A percentile compares a stretch with the other conserved stretches of the same genome.
Conservation (phyloP, 805 yeast species). For the Saccharomycopsis oosterbeekiorum region DNA sequence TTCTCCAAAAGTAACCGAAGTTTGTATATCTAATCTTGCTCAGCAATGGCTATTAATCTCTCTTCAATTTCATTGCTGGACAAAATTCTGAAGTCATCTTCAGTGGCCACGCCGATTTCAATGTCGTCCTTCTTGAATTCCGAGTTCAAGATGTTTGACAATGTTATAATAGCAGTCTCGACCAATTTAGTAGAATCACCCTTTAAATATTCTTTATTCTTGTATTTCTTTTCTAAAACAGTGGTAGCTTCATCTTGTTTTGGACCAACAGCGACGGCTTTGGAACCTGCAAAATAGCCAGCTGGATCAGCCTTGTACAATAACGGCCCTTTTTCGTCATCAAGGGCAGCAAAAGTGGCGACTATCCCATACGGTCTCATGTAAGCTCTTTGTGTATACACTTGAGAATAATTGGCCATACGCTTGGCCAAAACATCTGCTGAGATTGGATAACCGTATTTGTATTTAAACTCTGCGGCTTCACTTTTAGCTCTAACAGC, state of each 20-base stretch:
- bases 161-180: slow-evolving; percentile 78
- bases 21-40: slow-evolving; percentile 56
- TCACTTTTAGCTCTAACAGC: slow-evolving; percentile 90
- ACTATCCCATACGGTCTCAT: slow-evolving; percentile 98
- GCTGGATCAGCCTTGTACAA: slow-evolving; percentile 95
- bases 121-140: slow-evolving; percentile 91
- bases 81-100: slow-evolving; percentile 56
- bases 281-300: slow-evolving; percentile 84
- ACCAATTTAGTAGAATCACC: slow-evolving; percentile 88
- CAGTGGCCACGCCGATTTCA: slow-evolving; percentile 83
- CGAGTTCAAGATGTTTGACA: slow-evolving; percentile 80
- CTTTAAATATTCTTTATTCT: slow-evolving; percentile 54
- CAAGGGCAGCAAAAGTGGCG: slow-evolving; percentile 76
- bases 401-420: slow-evolving; percentile 91
- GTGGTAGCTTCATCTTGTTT: slow-evolving; percentile 94
- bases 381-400: slow-evolving; percentile 95
- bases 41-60: slow-evolving; percentile 88
- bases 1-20: too few species aligned
- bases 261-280: slow-evolving; percentile 93
- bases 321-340: slow-evolving; percentile 84
- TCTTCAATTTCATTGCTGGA: slow-evolving; percentile 88
- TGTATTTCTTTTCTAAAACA: slow-evolving; percentile 80
- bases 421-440: slow-evolving; percentile 86
- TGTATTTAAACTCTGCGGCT: slow-evolving; percentile 89
- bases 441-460: slow-evolving; percentile 95